Percentiles rank a stretch among this genome's conserved stretches.
Evolutionary conservation across 225 moss, liverwort and hornwort genomes (phyloP).

Genomic region (Takakia lepidozioides): DNA sequence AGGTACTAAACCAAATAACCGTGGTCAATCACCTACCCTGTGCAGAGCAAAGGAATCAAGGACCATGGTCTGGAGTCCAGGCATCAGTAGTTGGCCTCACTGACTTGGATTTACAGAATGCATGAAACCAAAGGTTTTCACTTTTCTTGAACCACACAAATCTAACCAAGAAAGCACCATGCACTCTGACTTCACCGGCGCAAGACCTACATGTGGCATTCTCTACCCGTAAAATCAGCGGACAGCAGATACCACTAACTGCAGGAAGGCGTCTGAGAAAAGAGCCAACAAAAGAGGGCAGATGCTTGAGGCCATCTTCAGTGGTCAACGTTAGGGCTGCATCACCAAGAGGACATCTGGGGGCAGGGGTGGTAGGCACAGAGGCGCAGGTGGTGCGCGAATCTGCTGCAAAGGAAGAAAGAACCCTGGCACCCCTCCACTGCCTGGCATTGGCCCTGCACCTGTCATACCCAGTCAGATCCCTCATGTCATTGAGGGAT

Average conservation of each 20-base stretch:
- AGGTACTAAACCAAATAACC: slow-evolving; percentile 54
- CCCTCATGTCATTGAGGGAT: too few relatives aligned
- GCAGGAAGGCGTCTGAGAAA: slow-evolving; percentile 79
- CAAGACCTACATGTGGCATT: too few relatives aligned
- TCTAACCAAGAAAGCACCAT: too few relatives aligned
- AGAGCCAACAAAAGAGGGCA: slow-evolving; percentile 66
- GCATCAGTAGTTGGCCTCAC: too few relatives aligned
- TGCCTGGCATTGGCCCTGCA: slow-evolving; percentile 46
- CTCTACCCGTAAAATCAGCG: too few relatives aligned
- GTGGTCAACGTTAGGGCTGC: slow-evolving; percentile 48
- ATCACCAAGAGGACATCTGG: slow-evolving; percentile 80
- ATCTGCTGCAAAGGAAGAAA: slow-evolving; percentile 66
- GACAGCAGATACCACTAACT: slow-evolving; percentile 46
- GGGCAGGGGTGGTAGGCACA: slow-evolving; percentile 76
- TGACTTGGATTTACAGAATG: too few relatives aligned
- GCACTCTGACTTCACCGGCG: too few relatives aligned
- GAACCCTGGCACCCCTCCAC: slow-evolving; percentile 41
- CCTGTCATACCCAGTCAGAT: slow-evolving; percentile 18
- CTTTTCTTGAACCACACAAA: too few relatives aligned
- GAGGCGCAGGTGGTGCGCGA: slow-evolving; percentile 46
- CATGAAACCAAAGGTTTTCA: too few relatives aligned
- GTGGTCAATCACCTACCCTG: too few relatives aligned
- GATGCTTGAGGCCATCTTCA: slow-evolving; percentile 65
- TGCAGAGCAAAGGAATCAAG: too few relatives aligned
- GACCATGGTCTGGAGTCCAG: too few relatives aligned